These are phyloP conservation scores for Murraya koenigii DNA, from an alignment of 345 rosid species.

Conservation along the genomic window DNA sequence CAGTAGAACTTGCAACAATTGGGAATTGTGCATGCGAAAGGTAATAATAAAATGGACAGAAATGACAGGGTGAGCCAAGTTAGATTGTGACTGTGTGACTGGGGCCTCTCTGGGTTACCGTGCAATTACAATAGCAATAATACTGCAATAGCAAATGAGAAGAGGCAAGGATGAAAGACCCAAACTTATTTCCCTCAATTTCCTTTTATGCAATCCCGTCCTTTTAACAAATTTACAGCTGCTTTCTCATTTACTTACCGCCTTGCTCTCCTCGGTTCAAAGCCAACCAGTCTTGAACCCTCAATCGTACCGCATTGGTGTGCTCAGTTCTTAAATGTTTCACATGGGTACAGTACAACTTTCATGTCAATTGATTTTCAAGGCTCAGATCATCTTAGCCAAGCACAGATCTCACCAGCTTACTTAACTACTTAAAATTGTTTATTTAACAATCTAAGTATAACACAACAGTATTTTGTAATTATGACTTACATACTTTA, in stretches of 20 bases:
- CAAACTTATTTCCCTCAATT: background rate
- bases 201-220: background rate
- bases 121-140: background rate
- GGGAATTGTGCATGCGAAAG: background rate
- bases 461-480: background rate
- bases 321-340: background rate
- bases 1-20: background rate
- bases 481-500: background rate
- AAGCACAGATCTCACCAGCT: background rate
- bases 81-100: background rate
- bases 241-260: background rate
- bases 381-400: background rate
- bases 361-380: background rate
- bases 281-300: background rate
- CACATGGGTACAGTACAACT: background rate
- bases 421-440: background rate
- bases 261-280: background rate
- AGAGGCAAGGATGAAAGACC: background rate
- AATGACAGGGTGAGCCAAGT: background rate
- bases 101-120: background rate
- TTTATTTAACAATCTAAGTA: background rate
- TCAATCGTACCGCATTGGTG: background rate
- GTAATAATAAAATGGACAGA: background rate
- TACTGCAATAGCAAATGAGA: too few relatives aligned
- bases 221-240: background rate